phyloP scores from a whole-genome alignment of 345 rosid species.

The Theobroma cacao region DNA sequence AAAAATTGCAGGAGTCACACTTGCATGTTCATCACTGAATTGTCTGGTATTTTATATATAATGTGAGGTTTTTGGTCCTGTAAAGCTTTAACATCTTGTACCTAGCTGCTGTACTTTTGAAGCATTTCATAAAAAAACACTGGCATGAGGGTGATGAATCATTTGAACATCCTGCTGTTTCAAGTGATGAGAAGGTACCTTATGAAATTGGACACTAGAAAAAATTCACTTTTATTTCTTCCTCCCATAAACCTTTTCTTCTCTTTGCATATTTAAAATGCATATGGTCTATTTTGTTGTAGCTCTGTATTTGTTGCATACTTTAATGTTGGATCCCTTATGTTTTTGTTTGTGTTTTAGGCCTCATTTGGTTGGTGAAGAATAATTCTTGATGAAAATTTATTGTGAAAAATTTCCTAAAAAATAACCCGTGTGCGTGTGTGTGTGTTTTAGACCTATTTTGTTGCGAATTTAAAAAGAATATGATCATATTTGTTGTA shows the following conservation, averaged over 20 bases:
- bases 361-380: neutral
- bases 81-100: slow-evolving; percentile 55
- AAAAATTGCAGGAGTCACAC: neutral
- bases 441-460: neutral
- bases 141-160: slow-evolving; percentile 87
- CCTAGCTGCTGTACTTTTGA: slow-evolving; percentile 93
- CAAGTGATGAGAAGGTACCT: slow-evolving; percentile 73
- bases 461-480: neutral
- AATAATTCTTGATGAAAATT: neutral
- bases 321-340: neutral
- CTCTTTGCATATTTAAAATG: neutral
- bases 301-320: neutral
- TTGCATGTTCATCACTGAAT: neutral
- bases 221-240: neutral
- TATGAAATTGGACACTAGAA: neutral
- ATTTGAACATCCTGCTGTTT: slow-evolving; percentile 71
- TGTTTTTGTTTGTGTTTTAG: neutral
- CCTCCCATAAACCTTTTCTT: neutral
- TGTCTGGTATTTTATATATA: neutral
- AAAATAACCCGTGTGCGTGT: neutral
- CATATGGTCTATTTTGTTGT: neutral
- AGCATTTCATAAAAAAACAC: slow-evolving; percentile 84
- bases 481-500: neutral
- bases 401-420: neutral
- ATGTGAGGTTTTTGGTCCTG: slow-evolving; percentile 6